phyloP scores from a whole-genome alignment of 2,329 filamentous ascomycete genomes.

The Bipolaris cookei region DNA sequence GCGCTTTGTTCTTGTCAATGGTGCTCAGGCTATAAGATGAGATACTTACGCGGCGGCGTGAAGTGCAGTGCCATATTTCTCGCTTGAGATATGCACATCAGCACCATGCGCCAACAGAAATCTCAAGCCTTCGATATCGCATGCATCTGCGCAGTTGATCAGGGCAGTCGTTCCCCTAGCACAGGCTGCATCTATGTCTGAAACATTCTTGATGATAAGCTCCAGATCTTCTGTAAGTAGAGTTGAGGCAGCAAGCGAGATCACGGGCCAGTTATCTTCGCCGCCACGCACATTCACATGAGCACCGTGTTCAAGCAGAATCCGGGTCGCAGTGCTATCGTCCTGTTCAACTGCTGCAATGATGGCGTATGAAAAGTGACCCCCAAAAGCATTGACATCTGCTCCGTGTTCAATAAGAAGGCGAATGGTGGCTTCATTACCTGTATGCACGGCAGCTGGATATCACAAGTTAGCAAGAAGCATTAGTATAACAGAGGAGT shows the following conservation, averaged over 20 bases:
- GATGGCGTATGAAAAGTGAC: conserved; percentile 25
- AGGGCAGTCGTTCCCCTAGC: conserved; percentile 30
- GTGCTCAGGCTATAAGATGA: not conserved
- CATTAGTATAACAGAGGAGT: too few species aligned
- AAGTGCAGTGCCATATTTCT: conserved; percentile 29
- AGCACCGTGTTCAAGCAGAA: conserved; percentile 28
- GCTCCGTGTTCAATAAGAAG: conserved; percentile 29
- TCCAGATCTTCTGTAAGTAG: conserved; percentile 23
- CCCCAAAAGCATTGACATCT: conserved; percentile 28
- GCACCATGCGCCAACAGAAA: conserved; percentile 25
- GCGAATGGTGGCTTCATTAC: conserved; percentile 23
- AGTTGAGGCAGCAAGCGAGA: conserved; percentile 23
- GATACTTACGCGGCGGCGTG: conserved; percentile 27
- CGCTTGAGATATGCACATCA: conserved; percentile 22
- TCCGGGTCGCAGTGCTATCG: conserved; percentile 14
- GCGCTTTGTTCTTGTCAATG: conserved; percentile 11
- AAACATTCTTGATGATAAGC: conserved; percentile 24
- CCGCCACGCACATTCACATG: conserved; percentile 32
- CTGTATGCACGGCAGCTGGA: conserved; percentile 21
- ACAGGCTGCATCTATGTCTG: conserved; percentile 28
- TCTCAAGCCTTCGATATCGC: conserved; percentile 23
- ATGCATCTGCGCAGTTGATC: conserved; percentile 25
- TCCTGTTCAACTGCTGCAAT: conserved; percentile 25
- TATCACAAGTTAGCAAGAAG: not conserved
- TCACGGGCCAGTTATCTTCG: conserved; percentile 27